A percentile compares a stretch with the other conserved stretches of the same genome.
These are phyloP conservation scores for Fraxinus latifolia DNA, from an alignment of 305 asterid genomes.

Conservation along the genomic window DNA sequence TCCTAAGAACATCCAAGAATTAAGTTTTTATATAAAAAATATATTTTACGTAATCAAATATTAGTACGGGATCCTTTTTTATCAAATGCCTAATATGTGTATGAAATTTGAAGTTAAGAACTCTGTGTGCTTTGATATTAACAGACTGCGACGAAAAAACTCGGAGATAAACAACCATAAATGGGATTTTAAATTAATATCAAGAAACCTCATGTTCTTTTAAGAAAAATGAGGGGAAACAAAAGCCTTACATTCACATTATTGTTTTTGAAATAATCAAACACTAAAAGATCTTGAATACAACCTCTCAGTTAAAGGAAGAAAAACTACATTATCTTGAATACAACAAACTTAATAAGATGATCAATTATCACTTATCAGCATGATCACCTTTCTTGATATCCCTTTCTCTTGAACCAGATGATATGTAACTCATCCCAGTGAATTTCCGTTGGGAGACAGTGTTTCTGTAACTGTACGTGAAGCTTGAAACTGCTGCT, in stretches of 20 bases:
- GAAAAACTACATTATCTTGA: background rate
- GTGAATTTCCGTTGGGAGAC: slow-evolving; percentile 18
- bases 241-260: background rate
- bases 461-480: slow-evolving; percentile 9
- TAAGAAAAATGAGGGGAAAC: background rate
- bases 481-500: slow-evolving; percentile 39
- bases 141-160: background rate
- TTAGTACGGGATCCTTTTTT: background rate
- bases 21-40: background rate
- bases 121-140: background rate
- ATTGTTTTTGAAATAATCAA: background rate
- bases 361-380: background rate
- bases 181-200: background rate
- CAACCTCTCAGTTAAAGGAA: background rate
- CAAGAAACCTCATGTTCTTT: background rate
- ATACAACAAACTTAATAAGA: background rate
- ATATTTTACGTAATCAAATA: background rate
- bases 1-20: background rate
- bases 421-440: slow-evolving; percentile 47
- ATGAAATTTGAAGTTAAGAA: background rate
- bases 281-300: background rate
- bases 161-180: background rate
- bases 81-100: background rate
- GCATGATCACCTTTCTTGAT: slow-evolving; percentile 29
- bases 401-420: slow-evolving; percentile 44